These are phyloP conservation scores for Torulaspora franciscae DNA, from an alignment of 805 yeast species.

Conservation along the genomic window DNA sequence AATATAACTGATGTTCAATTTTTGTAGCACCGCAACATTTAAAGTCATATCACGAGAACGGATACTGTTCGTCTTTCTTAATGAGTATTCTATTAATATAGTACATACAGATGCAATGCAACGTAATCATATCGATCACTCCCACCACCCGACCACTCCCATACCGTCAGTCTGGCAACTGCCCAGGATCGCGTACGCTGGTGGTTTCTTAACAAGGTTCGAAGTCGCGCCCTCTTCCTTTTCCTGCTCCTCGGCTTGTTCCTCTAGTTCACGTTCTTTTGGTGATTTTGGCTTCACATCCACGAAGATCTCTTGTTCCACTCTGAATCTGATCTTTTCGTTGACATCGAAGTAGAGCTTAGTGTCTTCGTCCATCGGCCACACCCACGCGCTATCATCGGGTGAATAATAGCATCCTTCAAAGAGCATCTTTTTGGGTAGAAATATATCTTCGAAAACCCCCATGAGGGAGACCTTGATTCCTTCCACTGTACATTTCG, in stretches of 20 bases:
- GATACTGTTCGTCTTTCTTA: background rate
- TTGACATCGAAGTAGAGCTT: slow-evolving; percentile 81
- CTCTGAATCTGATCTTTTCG: slow-evolving; percentile 85
- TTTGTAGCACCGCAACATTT: background rate
- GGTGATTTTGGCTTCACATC: slow-evolving; percentile 79
- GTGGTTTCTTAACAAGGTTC: slow-evolving; percentile 40
- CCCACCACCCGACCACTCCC: slow-evolving; percentile 98
- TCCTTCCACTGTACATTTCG: slow-evolving; percentile 83
- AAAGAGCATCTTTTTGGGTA: slow-evolving; percentile 77
- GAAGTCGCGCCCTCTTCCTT: slow-evolving; percentile 28
- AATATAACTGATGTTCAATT: slow-evolving; percentile 57
- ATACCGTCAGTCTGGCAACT: slow-evolving; percentile 94
- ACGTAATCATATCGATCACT: slow-evolving; percentile 33
- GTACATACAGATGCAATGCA: slow-evolving; percentile 16
- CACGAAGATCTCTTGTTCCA: slow-evolving; percentile 82
- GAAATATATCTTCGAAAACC: slow-evolving; percentile 86
- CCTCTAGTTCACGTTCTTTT: slow-evolving; percentile 42
- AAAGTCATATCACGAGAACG: slow-evolving; percentile 1
- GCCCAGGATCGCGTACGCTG: slow-evolving; percentile 81
- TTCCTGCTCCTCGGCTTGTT: slow-evolving; percentile 26
- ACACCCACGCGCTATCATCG: slow-evolving; percentile 91
- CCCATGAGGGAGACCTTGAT: slow-evolving; percentile 63
- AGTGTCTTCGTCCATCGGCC: slow-evolving; percentile 71
- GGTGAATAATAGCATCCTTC: slow-evolving; percentile 64
- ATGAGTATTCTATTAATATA: slow-evolving; percentile 8